These are phyloP conservation scores for Penicillium alfredii DNA, from an alignment of 495 filamentous ascomycete genomes.

Conservation along the genomic window DNA sequence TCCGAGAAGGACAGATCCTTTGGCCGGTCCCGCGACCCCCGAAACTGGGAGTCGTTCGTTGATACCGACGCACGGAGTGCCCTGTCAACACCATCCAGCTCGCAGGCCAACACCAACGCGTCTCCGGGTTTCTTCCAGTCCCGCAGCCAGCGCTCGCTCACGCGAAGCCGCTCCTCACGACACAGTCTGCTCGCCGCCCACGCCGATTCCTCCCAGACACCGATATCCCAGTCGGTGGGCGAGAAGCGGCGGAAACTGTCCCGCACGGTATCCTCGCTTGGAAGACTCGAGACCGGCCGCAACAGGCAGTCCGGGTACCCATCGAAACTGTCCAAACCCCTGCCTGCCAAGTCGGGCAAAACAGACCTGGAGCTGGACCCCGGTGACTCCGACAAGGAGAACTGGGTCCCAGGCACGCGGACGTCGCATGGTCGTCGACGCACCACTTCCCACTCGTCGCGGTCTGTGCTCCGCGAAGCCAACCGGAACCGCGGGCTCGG, in stretches of 20 bases:
- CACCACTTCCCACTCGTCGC: slow-evolving; percentile 27
- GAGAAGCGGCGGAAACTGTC: slow-evolving; percentile 58
- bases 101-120: slow-evolving; percentile 61
- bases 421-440: slow-evolving; percentile 34
- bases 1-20: slow-evolving; percentile 36
- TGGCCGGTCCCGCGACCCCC: slow-evolving; percentile 74
- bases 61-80: slow-evolving; percentile 67
- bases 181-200: slow-evolving; percentile 50
- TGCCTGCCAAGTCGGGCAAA: slow-evolving; percentile 22
- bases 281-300: slow-evolving; percentile 52
- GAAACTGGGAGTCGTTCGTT: slow-evolving; percentile 79
- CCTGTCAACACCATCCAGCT: slow-evolving; percentile 64
- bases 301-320: slow-evolving; percentile 15
- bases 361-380: slow-evolving; percentile 38
- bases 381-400: slow-evolving; percentile 90
- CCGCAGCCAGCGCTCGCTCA: slow-evolving; percentile 44
- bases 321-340: slow-evolving; percentile 23
- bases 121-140: slow-evolving; percentile 70
- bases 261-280: slow-evolving; percentile 61
- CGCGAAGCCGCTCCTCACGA: slow-evolving; percentile 36
- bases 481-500: slow-evolving; percentile 25
- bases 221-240: slow-evolving; percentile 37
- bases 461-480: slow-evolving; percentile 45
- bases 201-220: slow-evolving; percentile 40
- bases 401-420: slow-evolving; percentile 64